Base-by-base conservation (phyloP, 1,284 basidiomycete genomes). In the Naganishia sp. region DNA sequence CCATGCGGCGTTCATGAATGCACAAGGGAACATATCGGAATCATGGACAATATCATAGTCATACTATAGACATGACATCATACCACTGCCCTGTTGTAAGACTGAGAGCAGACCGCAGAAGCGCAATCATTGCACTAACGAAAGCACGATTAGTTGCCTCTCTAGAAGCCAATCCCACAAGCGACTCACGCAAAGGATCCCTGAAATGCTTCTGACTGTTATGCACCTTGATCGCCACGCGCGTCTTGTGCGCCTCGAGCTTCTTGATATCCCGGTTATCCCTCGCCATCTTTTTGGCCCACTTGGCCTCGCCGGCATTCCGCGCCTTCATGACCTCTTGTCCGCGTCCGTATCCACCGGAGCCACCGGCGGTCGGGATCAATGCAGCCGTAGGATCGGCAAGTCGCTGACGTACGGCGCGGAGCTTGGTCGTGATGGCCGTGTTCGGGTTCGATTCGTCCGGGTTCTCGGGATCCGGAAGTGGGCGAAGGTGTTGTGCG, bases 161-260 rank as follows among this genome's bases (percentile, higher is more conserved):
- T 13, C 35, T n/a, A 10, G 35, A 39, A 2, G 7, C 35, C 35
- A 5, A 39, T 39, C 35, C 7, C 35, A 10, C 35, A 5, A 6
- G 1, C 35, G 7, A 69, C 75, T 77, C 69, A 72, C 79, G 66
- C 11, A 81, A 65, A 35, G 77, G 79, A 69, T 81, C 80, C 39
- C 92, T 83, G 80, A 84, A 94, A 76, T 93, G 92, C 78, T 96
- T 96, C 78, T 98, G 94, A 75, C 81, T 84, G 79, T 98, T 98
- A 79, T 90, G 84, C 66, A 81, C 80, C 51, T 65, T 55, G 65
- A 71, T 75, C 1, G 74, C 79, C n/a, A 79, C 85, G 71, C 85
- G 86, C 4, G 92, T 95, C 82, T 88, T 92, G 84, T 91, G 92
- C 49, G 89, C 86, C 75, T 96, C 90, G 67, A 86, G 84, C 60